Base-by-base conservation (phyloP, 192 early-diverging fungal species). In the Chytriomyces confervae region DNA sequence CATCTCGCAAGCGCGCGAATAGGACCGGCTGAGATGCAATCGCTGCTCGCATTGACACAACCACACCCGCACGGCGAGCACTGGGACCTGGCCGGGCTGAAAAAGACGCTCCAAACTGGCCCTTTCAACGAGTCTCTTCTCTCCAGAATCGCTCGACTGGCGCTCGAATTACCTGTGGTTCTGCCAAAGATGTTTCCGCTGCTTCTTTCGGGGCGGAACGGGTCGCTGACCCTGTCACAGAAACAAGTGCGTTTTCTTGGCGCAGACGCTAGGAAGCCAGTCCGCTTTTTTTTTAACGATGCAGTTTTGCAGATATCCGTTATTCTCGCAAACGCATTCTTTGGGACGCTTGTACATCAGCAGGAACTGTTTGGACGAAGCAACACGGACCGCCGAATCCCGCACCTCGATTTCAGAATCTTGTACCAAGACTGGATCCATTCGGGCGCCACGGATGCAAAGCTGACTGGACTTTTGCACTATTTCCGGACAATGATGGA, bases 271-370 rank as follows among this genome's bases (percentile, higher is more conserved):
- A 20, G 51, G 29, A 16, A 23, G 23, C 66, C 43, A 63, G 78
- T 16, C 16, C 29, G 13, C 43, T 5, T 13, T 79, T 24, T 18
- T 13, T 79, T 24, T 18, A 11, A 18, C 77, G 16, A 23, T 29
- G 53, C 24, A 13, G 20, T 16, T 7, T 16, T 36, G 16, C 48
- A 86, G 84, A 72, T 86, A 36, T 77, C 80, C 0, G 82, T 45
- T 20, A 61, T 87, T 6, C 61, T 87, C 4, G 82, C 84, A 13
- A 84, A 85, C 50, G 84, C 86, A n/a, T 87, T 87, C 72, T 84
- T 86, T 66, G 80, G 84, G 60, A 85, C 82, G 23, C 79, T 83
- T 70, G 80, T 81, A 5, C 75, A 71, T 24, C 84, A 76, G 11
- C 76, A 72, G 44, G 11, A 46, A 13, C 67, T 8, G 67, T 80